A percentile compares a stretch with the other conserved stretches of the same genome.
Conservation (phyloP, 1,284 basidiomycete genomes). For the Pyrrhoderma lamaoense region DNA sequence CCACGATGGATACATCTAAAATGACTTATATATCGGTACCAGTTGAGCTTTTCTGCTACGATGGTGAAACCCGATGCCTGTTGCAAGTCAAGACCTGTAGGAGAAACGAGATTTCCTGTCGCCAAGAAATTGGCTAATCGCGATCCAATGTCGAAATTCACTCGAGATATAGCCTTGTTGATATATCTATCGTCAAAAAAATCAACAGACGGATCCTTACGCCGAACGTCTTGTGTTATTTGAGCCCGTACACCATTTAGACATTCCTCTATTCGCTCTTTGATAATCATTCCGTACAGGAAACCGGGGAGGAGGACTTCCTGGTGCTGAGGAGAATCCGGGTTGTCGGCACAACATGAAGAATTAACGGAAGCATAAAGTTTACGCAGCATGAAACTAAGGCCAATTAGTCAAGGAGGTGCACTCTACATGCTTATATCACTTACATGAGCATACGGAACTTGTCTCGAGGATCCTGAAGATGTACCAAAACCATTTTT, state of each 20-base stretch:
- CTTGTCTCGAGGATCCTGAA: slow-evolving; percentile 88
- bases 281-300: slow-evolving; percentile 96
- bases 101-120: slow-evolving; percentile 94
- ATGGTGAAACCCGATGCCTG: slow-evolving; percentile 98
- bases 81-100: slow-evolving; percentile 93
- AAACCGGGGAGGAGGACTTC: slow-evolving; percentile 94
- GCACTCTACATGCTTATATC: slow-evolving; percentile 7
- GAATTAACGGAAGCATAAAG: slow-evolving; percentile 90
- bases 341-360: slow-evolving; percentile 91
- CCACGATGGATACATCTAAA: slow-evolving; percentile 99
- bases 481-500: slow-evolving; percentile 87
- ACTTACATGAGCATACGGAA: slow-evolving; percentile 92
- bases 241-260: slow-evolving; percentile 70
- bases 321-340: slow-evolving; percentile 98
- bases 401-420: background rate
- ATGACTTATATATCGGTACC: slow-evolving; percentile 97
- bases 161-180: slow-evolving; percentile 66
- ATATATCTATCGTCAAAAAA: slow-evolving; percentile 90
- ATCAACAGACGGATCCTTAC: slow-evolving; percentile 68
- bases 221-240: slow-evolving; percentile 70
- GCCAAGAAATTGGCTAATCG: slow-evolving; percentile 94
- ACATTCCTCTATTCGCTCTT: slow-evolving; percentile 92
- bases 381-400: slow-evolving; percentile 95
- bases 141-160: slow-evolving; percentile 89
- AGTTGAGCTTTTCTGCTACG: slow-evolving; percentile 98